Conservation (phyloP, 257 asterid species). For the Eucommia ulmoides region DNA sequence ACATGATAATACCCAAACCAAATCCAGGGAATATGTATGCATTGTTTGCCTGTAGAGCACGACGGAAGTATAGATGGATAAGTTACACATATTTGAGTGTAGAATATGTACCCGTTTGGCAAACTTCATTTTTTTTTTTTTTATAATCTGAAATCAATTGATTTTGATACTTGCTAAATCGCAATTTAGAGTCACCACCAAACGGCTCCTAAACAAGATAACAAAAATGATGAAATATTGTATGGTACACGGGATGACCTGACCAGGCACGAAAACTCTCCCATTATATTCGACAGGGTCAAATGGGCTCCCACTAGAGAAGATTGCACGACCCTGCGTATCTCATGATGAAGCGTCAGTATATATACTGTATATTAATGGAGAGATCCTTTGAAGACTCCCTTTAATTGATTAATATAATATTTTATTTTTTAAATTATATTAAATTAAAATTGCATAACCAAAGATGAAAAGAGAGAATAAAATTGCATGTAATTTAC, state of each 20-base stretch:
- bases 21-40: constrained; percentile 97
- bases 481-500: constrained; percentile 30
- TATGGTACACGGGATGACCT: constrained; percentile 33
- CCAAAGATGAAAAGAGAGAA: background rate
- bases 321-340: constrained; percentile 70
- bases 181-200: background rate
- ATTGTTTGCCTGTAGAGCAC: constrained; percentile 56
- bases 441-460: background rate
- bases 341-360: background rate
- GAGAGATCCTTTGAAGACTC: background rate
- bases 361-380: constrained; percentile 1
- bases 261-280: constrained; percentile 55
- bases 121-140: too few species aligned
- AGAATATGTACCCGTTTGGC: too few species aligned
- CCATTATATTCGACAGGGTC: constrained; percentile 70
- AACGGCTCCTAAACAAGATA: background rate
- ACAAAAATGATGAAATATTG: background rate
- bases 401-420: background rate
- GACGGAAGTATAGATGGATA: background rate
- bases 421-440: background rate
- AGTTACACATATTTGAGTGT: too few species aligned
- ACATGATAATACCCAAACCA: constrained; percentile 87
- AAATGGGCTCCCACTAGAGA: constrained; percentile 93
- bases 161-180: too few species aligned
- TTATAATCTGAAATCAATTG: too few species aligned